Base-by-base conservation (phyloP, 495 filamentous ascomycete genomes). In the Bathelium albidoporum region DNA sequence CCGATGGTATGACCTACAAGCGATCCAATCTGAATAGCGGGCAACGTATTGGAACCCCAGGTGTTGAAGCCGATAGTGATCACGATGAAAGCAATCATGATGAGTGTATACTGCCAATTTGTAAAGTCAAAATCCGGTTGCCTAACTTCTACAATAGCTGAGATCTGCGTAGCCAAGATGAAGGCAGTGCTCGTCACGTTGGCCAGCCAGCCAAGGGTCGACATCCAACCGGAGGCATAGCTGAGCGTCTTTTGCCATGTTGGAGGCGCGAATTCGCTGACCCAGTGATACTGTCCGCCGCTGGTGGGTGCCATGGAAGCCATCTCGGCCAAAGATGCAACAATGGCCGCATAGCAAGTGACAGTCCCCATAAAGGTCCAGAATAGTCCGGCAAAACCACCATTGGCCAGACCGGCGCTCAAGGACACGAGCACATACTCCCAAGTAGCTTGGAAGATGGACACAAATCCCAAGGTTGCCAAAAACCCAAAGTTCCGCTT, bases 381-480 rank as follows among this genome's bases (percentile, higher is more conserved):
- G 65, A 86, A 81, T 9, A 85, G 68, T 1, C 81, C 82, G 11
- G 77, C 81, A 59, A 80, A 80, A 10, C 83, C 83, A 52, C 82
- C 82, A 73, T 84, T 79, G 32, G 74, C 76, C 55, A 86, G 70
- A 5, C 78, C 79, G 52, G 73, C 72, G 12, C 72, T 70, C 29
- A 82, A 71, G 44, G 76, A 75, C 22, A 70, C 71, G 53, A 60
- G 79, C 62, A 73, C 71, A 34, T 59, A 64, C 55, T 66, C 64
- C 72, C 71, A 74, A 1, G 66, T 74, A n/a, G 66, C 69, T 67
- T 69, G 67, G 59, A 69, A 69, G 26, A 74, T 68, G 1, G 63
- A 65, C 4, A 72, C 73, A 45, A 76, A 76, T 9, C 71, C 72
- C 2, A 74, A 62, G 0, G 72, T 66, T 1, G 70, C 62, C 11